phyloP scores from a whole-genome alignment of 495 filamentous ascomycete species.

The Penicillium steckii region DNA sequence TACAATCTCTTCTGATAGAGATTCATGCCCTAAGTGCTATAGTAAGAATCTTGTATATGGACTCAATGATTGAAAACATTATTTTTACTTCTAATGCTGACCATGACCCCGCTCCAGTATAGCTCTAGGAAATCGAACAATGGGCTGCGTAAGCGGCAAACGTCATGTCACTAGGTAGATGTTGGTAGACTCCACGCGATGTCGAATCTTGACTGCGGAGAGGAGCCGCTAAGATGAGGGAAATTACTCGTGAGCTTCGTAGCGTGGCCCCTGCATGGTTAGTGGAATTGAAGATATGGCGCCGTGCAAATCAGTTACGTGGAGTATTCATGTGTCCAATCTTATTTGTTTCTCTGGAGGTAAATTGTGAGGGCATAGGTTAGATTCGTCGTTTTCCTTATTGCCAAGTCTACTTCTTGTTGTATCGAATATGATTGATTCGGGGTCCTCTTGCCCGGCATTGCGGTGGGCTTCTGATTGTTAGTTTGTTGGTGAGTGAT shows the following conservation, averaged over 20 bases:
- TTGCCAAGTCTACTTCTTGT: no score
- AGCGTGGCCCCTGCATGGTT: constrained; percentile 25
- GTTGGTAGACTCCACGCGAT: not conserved
- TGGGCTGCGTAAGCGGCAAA: constrained; percentile 26
- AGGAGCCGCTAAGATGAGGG: constrained; percentile 6
- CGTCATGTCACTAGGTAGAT: constrained; percentile 17
- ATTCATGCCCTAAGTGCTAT: no score
- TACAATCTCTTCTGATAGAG: no score
- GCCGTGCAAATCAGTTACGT: constrained; percentile 7
- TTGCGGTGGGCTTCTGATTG: no score
- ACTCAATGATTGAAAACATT: no score
- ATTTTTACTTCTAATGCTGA: no score
- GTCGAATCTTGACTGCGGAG: not conserved
- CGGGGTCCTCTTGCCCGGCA: no score
- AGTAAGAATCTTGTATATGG: no score
- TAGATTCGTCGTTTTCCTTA: not conserved
- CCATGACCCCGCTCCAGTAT: not conserved
- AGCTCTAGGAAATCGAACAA: not conserved
- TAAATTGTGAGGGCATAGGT: not conserved
- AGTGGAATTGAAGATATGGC: constrained; percentile 4
- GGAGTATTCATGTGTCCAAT: not conserved
- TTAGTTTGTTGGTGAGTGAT: no score
- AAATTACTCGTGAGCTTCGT: constrained; percentile 11
- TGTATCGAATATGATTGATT: no score
- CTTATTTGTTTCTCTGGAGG: not conserved